These are phyloP conservation scores for Macrolepiota dolichaula DNA, from an alignment of 768 basidiomycete genomes.

Conservation along the genomic window DNA sequence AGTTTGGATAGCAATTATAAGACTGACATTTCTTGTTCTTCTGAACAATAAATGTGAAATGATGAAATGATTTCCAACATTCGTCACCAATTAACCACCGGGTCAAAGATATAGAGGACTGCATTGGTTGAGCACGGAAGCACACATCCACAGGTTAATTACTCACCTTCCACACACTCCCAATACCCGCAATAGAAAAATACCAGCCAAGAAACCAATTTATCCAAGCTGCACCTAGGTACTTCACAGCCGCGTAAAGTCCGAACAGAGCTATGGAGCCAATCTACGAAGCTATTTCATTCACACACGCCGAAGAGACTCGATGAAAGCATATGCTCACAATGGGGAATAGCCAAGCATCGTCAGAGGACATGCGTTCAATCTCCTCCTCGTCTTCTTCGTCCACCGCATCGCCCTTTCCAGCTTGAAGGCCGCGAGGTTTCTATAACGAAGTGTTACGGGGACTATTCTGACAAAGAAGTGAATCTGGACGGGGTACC, in stretches of 20 bases:
- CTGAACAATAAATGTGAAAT: slow-evolving; percentile 33
- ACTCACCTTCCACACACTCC: slow-evolving; percentile 67
- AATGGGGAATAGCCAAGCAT: slow-evolving; percentile 76
- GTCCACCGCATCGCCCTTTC: slow-evolving; percentile 25
- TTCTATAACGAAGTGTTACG: slow-evolving; percentile 18
- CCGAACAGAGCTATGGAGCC: slow-evolving; percentile 70
- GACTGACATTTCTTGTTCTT: slow-evolving; percentile 33
- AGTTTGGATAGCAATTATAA: slow-evolving; percentile 7
- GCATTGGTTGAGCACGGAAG: not conserved
- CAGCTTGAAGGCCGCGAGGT: slow-evolving; percentile 16
- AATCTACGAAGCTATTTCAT: slow-evolving; percentile 36
- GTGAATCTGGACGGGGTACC: slow-evolving; percentile 34
- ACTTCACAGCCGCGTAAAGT: slow-evolving; percentile 69
- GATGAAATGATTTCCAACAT: slow-evolving; percentile 58
- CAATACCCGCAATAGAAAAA: slow-evolving; percentile 62
- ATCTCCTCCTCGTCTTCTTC: slow-evolving; percentile 54
- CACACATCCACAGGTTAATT: slow-evolving; percentile 2
- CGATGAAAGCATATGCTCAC: slow-evolving; percentile 36
- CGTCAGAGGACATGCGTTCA: slow-evolving; percentile 59
- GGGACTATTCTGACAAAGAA: not conserved
- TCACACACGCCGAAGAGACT: not conserved
- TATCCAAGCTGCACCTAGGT: slow-evolving; percentile 77
- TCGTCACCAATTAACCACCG: slow-evolving; percentile 45
- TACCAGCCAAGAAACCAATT: slow-evolving; percentile 80
- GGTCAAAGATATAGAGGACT: slow-evolving; percentile 53